Base-by-base conservation (phyloP, 257 asterid species). In the Leptodermis oblonga region DNA sequence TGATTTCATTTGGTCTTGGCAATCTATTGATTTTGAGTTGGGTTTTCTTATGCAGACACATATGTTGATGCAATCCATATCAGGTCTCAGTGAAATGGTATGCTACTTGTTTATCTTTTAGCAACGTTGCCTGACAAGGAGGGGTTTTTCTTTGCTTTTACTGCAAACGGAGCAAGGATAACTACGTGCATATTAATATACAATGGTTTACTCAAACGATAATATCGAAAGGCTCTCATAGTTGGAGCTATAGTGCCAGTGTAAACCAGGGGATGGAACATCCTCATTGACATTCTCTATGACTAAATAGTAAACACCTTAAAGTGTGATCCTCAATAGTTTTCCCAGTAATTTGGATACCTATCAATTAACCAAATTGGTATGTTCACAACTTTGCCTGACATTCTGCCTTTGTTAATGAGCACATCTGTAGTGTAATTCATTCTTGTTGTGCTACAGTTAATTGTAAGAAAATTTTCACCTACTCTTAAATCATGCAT, bases 21-120 rank as follows among this genome's bases (percentile, higher is more conserved):
- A 5, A 69, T 54, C 14, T 1, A n/a, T 52, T 37, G 54, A 62
- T 22, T 46, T 37, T 23, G 56, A 55, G 30, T 49, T 34, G 4
- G 65, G 31, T 61, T 36, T 46, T 64, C 58, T 72, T 34, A 17
- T 79, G 85, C 88, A 85, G 90, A 79, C 85, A 28, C 75, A 51
- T 51, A 55, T 76, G 70, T 67, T 78, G 74, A 67, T 79, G 79
- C 85, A 82, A 65, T 76, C 85, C 25, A 68, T 83, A 41, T 68
- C 79, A 49, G 65, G 67, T 70, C 84, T 86, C 25, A 74, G 74
- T 30, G 85, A 86, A 69, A 70, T 80, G 92, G 92, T 86, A 79
- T 23, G 82, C 64, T 36, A 7, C 26, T 42, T 1, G 4, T 36
- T 36, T n/a, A 20, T 18, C 42, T 59, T 30, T 17, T n/a, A 46